Conservation (phyloP, 768 basidiomycete species). For the Pisolithus sp. region DNA sequence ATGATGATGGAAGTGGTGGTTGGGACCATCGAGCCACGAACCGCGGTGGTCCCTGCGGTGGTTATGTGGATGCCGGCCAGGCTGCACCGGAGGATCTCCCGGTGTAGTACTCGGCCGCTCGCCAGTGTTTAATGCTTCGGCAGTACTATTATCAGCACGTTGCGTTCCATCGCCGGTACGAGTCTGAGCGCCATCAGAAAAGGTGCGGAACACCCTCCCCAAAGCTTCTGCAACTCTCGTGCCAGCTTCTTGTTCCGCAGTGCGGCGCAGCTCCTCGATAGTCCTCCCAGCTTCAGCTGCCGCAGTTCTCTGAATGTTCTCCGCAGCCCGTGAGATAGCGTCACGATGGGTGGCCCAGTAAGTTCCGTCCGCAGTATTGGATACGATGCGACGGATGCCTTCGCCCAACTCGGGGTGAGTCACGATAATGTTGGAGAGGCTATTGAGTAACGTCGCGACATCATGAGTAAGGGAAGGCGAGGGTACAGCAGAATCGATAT, state of each 20-base stretch:
- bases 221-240: slow-evolving; percentile 58
- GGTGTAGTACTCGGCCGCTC: background rate
- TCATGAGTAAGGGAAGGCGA: slow-evolving; percentile 55
- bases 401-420: slow-evolving; percentile 70
- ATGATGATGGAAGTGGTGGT: background rate
- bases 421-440: slow-evolving; percentile 48
- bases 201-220: slow-evolving; percentile 47
- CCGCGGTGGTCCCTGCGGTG: slow-evolving; percentile 16
- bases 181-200: slow-evolving; percentile 34
- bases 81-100: slow-evolving; percentile 3
- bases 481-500: slow-evolving; percentile 31
- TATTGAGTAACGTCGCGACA: slow-evolving; percentile 53
- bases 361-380: slow-evolving; percentile 54
- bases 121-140: background rate
- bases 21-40: slow-evolving; percentile 20
- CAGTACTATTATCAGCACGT: background rate
- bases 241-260: slow-evolving; percentile 60
- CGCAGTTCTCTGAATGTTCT: slow-evolving; percentile 44
- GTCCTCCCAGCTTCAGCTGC: slow-evolving; percentile 31
- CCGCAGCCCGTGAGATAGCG: slow-evolving; percentile 51
- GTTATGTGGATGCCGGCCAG: slow-evolving; percentile 10
- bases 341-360: slow-evolving; percentile 68
- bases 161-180: slow-evolving; percentile 5
- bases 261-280: slow-evolving; percentile 40
- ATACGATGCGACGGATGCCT: slow-evolving; percentile 55